phyloP scores from a whole-genome alignment of 2,329 filamentous ascomycete genomes.

The Sphaerulina populicola region DNA sequence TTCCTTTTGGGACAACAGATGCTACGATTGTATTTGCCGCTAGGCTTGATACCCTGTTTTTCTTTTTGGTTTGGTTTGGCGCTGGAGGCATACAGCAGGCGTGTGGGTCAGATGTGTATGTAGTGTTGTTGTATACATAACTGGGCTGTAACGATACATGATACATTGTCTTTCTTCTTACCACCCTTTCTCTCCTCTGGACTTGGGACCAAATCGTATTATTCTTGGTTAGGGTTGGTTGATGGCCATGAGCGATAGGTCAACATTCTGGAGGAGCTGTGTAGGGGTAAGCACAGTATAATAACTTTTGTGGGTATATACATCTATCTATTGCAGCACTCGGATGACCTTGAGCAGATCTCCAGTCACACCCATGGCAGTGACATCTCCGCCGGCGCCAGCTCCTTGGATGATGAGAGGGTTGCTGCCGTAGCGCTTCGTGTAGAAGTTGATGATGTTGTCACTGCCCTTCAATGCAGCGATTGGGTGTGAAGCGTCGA shows the following conservation, averaged over 20 bases:
- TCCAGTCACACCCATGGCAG: slow-evolving; percentile 93
- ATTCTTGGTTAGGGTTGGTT: too few relatives aligned
- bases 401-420: slow-evolving; percentile 92
- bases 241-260: background rate
- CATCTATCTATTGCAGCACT: slow-evolving; percentile 43
- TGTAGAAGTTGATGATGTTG: slow-evolving; percentile 99
- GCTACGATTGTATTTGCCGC: background rate
- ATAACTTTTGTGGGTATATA: background rate
- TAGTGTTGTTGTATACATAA: too few relatives aligned
- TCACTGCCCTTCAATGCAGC: slow-evolving; percentile 93
- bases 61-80: background rate
- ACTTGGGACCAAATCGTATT: too few relatives aligned
- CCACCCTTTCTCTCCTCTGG: too few relatives aligned
- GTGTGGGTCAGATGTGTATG: too few relatives aligned
- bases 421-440: slow-evolving; percentile 82
- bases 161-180: too few relatives aligned
- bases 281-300: background rate
- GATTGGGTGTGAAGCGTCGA: slow-evolving; percentile 78
- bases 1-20: background rate
- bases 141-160: too few relatives aligned
- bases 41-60: background rate
- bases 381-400: slow-evolving; percentile 85
- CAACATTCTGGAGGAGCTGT: background rate
- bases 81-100: background rate
- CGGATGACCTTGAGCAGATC: slow-evolving; percentile 85